Percentiles rank a stretch among this genome's conserved stretches.
phyloP scores from a whole-genome alignment of 1,139 yeast genomes.

The Geotrichum candidum region DNA sequence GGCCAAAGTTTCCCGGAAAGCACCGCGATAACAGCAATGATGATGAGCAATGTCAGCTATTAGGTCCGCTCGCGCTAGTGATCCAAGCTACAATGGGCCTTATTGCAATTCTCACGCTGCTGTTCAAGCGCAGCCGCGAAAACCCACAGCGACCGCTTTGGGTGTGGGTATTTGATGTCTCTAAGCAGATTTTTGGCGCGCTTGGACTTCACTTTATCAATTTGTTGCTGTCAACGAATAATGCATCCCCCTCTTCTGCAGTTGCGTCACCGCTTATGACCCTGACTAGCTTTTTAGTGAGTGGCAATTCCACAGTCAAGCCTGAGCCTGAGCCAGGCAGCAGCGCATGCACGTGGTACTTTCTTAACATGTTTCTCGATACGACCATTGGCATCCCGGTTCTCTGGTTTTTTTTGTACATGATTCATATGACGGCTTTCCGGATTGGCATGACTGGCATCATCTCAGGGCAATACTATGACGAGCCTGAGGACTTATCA shows the following conservation, averaged over 20 bases:
- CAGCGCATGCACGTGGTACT: conserved; percentile 63
- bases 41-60: conserved; percentile 34
- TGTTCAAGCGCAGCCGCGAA: conserved; percentile 71
- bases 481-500: background rate
- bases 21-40: background rate
- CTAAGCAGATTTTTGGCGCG: conserved; percentile 85
- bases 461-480: conserved; percentile 68
- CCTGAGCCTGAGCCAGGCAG: conserved; percentile 31
- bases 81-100: conserved; percentile 53
- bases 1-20: background rate
- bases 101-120: conserved; percentile 65
- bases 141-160: conserved; percentile 81
- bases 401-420: conserved; percentile 49
- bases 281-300: background rate
- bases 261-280: background rate
- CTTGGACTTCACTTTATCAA: conserved; percentile 77
- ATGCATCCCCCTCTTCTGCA: conserved; percentile 16
- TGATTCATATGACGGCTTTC: conserved; percentile 46
- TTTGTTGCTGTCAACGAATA: conserved; percentile 49
- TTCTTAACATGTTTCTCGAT: conserved; percentile 77
- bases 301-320: background rate
- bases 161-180: conserved; percentile 85
- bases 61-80: conserved; percentile 41
- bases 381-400: conserved; percentile 94
- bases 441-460: conserved; percentile 50